These are phyloP conservation scores for Apiotrichum brassicae DNA, from an alignment of 1,284 basidiomycete species.

Conservation along the genomic window DNA sequence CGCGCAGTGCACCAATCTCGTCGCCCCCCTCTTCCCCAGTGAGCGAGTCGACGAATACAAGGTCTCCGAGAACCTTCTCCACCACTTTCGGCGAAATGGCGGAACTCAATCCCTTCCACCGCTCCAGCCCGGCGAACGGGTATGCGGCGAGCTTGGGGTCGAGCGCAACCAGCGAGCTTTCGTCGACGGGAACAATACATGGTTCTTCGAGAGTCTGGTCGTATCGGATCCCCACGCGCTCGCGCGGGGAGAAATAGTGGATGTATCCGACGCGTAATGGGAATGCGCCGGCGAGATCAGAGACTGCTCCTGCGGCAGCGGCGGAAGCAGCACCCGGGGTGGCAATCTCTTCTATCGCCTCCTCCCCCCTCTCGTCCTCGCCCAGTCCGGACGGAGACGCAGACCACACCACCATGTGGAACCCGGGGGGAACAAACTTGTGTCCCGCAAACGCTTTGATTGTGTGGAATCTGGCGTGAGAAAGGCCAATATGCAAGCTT, in stretches of 20 bases:
- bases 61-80: slow-evolving; percentile 23
- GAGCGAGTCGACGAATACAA: slow-evolving; percentile 31
- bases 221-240: slow-evolving; percentile 32
- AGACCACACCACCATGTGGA: slow-evolving; percentile 41
- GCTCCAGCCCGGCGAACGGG: slow-evolving; percentile 35
- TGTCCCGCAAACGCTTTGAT: slow-evolving; percentile 35
- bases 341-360: background rate
- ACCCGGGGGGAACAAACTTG: slow-evolving; percentile 45
- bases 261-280: slow-evolving; percentile 28
- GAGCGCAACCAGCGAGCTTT: slow-evolving; percentile 43
- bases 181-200: slow-evolving; percentile 13
- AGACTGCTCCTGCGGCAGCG: background rate
- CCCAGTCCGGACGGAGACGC: slow-evolving; percentile 8
- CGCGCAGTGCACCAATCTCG: slow-evolving; percentile 15
- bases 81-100: slow-evolving; percentile 31
- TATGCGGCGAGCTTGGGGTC: slow-evolving; percentile 47
- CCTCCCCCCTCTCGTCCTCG: background rate
- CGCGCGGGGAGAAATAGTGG: slow-evolving; percentile 19
- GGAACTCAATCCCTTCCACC: slow-evolving; percentile 37
- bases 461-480: slow-evolving; percentile 27
- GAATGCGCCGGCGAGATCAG: slow-evolving; percentile 19
- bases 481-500: slow-evolving; percentile 5
- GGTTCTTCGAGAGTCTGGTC: slow-evolving; percentile 10
- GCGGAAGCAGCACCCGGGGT: background rate
- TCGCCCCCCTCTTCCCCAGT: slow-evolving; percentile 30